These are phyloP conservation scores for Ophiostoma sp. DNA, from an alignment of 2,329 filamentous ascomycete genomes.

Conservation along the genomic window DNA sequence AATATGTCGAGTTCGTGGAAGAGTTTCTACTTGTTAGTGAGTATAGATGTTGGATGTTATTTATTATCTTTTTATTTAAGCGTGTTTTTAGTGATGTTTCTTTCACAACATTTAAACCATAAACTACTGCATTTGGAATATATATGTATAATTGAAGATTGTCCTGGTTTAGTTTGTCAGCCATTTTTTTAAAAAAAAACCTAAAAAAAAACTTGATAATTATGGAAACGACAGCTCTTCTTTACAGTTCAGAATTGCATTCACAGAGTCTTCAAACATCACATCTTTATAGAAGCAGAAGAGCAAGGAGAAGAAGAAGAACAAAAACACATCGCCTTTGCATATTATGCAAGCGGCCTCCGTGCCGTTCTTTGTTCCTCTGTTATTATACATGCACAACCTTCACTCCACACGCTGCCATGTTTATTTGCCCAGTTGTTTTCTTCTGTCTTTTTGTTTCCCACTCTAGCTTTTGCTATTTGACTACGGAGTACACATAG, in stretches of 20 bases:
- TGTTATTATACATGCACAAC: neutral
- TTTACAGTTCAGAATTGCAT: too few species aligned
- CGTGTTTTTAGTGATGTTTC: too few species aligned
- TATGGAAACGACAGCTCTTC: too few species aligned
- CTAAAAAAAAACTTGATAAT: too few species aligned
- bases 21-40: neutral
- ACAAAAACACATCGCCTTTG: neutral
- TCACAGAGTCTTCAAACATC: too few species aligned
- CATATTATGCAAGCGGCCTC: constrained; percentile 3
- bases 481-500: neutral
- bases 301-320: neutral
- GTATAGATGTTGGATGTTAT: too few species aligned
- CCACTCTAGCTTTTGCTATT: neutral
- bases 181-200: too few species aligned
- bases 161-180: too few species aligned
- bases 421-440: neutral
- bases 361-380: neutral
- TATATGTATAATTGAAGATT: too few species aligned
- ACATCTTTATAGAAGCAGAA: neutral
- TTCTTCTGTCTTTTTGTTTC: neutral
- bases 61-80: neutral
- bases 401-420: neutral
- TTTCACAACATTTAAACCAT: too few species aligned
- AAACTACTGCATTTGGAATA: too few species aligned
- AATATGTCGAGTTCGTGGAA: neutral